Evolutionary conservation across 495 filamentous ascomycete genomes (phyloP).

Genomic region (Articulospora tetracladia): DNA sequence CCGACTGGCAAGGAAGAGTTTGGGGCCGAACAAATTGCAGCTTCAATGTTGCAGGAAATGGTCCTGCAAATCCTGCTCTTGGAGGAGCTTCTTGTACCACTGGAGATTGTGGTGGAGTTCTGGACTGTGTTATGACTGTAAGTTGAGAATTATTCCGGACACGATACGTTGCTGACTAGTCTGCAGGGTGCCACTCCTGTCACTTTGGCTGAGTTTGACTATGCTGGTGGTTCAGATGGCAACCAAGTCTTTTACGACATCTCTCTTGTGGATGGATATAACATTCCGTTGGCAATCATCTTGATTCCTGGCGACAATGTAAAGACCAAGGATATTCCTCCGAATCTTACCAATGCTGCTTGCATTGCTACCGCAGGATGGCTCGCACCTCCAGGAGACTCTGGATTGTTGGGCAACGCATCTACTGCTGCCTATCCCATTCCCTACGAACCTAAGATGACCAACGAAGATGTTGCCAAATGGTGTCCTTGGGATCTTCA

Average conservation of each 20-base stretch:
- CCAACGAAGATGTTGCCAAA: conserved; percentile 41
- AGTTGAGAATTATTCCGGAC: conserved; percentile 24
- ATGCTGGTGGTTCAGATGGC: conserved; percentile 51
- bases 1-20: conserved; percentile 73
- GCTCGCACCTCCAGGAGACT: conserved; percentile 37
- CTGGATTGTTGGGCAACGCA: conserved; percentile 28
- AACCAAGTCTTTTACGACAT: conserved; percentile 77
- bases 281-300: conserved; percentile 66
- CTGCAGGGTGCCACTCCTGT: conserved; percentile 57
- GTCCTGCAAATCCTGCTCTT: conserved; percentile 39
- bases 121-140: conserved; percentile 63
- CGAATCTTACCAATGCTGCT: conserved; percentile 67
- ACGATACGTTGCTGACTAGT: conserved; percentile 16
- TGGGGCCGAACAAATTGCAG: conserved; percentile 84
- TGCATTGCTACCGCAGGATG: conserved; percentile 65
- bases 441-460: conserved; percentile 54
- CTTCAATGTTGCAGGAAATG: conserved; percentile 56
- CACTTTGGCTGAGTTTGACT: conserved; percentile 73
- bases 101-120: conserved; percentile 66
- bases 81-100: conserved; percentile 58
- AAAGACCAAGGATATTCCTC: conserved; percentile 53
- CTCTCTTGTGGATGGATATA: conserved; percentile 82
- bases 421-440: conserved; percentile 59
- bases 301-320: conserved; percentile 52
- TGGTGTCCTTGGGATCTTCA: conserved; percentile 83